Base-by-base conservation (phyloP, 768 basidiomycete species). In the Mycena rosella region DNA sequence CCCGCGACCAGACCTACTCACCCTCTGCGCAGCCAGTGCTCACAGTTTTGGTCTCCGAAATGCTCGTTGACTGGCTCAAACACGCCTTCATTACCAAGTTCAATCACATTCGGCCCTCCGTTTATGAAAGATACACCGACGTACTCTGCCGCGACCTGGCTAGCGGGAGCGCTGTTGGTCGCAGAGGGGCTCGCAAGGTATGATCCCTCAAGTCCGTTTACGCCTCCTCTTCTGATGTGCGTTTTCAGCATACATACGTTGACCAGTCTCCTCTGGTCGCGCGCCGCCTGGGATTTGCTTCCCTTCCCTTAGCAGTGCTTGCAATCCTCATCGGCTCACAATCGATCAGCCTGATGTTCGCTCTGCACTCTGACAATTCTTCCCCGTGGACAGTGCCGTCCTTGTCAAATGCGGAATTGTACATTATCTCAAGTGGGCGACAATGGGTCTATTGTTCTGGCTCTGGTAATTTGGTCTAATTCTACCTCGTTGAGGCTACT, bases 61-160 rank as follows among this genome's bases (percentile, higher is more conserved):
- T 95, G 87, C 78, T 93, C 15, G 98, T 99, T 14, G 98, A 99
- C 77, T 99, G 97, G 97, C 85, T 99, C 56, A 99, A 99, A 78
- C 98, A 99, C 74, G 97, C 96, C 13, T 99, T 99, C 81, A 99
- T 99, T 74, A 97, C 96, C 56, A 99, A 99, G 78, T 99, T 99
- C 83, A 99, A 99, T 73, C 97, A 99, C 74, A 96, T 99, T 52
- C 90, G 96, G 0, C 95, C 96, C 0, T 93, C 92, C 0, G 95
- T 98, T 2, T 99, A 99, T 72, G 96, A 96, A 69, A 88, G 97
- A 18, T 99, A 95, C 77, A 94, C 91, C 3, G 98, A 99, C 73
- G 95, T 99, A 0, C 85, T 99, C 1, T 99, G 96, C 75, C 91
- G 93, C 42, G 98, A 99, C 77, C 86, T 99, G 18, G 87, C 96